Evolutionary conservation across 257 asterid species (phyloP).

Genomic region (Striga asiatica): DNA sequence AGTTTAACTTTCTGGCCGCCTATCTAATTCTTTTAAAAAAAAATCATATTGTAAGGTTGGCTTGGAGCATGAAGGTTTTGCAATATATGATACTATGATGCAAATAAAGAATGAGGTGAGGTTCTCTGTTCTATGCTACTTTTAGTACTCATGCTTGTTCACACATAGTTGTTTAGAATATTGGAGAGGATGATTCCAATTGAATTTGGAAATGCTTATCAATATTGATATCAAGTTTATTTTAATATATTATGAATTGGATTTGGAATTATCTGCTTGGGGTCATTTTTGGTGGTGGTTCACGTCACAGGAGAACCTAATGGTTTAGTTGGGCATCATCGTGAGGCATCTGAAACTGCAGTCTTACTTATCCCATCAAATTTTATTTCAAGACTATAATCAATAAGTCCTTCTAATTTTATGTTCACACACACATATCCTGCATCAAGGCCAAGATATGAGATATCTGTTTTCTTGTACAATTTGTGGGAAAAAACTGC

Average conservation of each 20-base stretch:
- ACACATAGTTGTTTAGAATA: background rate
- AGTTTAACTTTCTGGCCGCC: background rate
- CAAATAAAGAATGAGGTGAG: constrained; percentile 78
- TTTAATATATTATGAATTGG: background rate
- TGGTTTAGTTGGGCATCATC: background rate
- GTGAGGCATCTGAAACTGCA: background rate
- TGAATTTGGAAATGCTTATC: background rate
- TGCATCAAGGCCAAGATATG: background rate
- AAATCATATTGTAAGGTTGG: constrained; percentile 46
- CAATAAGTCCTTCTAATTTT: background rate
- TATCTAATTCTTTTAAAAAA: constrained; percentile 13
- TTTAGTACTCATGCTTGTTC: background rate
- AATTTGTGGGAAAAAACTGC: background rate
- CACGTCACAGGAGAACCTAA: background rate
- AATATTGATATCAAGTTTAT: background rate
- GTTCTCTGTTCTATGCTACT: constrained; percentile 1
- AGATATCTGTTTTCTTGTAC: background rate
- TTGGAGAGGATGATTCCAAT: background rate
- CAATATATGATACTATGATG: constrained; percentile 92
- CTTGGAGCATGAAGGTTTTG: constrained; percentile 87
- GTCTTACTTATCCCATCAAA: background rate
- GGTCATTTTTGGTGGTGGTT: background rate
- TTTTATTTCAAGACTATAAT: background rate
- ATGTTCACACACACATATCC: background rate
- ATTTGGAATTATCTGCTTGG: background rate